Evolutionary conservation across 2,329 filamentous ascomycete species (phyloP).

Genomic region (Chaetomium strumarium): DNA sequence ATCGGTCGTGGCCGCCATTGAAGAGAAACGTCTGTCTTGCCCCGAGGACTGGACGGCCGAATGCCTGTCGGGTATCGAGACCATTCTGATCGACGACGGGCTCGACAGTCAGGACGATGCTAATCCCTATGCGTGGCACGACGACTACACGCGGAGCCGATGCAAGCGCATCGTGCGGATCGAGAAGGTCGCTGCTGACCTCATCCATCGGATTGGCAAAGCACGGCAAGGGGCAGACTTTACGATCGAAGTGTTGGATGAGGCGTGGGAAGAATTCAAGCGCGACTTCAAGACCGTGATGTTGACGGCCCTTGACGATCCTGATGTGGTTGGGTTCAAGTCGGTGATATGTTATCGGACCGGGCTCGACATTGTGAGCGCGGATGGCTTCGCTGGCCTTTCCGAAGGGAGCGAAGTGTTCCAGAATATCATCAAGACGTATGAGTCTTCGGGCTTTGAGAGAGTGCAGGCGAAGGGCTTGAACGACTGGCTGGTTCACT

Average conservation of each 20-base stretch:
- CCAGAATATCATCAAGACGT: conserved; percentile 32
- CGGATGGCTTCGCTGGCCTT: conserved; percentile 32
- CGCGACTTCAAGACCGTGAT: conserved; percentile 49
- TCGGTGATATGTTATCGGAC: conserved; percentile 77
- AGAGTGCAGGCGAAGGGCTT: conserved; percentile 58
- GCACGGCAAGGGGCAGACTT: conserved; percentile 32
- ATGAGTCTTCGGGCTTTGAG: conserved; percentile 35
- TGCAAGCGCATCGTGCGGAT: conserved; percentile 73
- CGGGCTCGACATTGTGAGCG: conserved; percentile 54
- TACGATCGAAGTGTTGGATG: conserved; percentile 34
- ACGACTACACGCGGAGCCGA: conserved; percentile 55
- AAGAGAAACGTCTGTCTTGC: conserved; percentile 37
- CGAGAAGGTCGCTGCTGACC: conserved; percentile 61
- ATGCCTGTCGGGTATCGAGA: conserved; percentile 68
- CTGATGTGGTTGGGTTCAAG: conserved; percentile 73
- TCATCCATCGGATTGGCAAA: conserved; percentile 44
- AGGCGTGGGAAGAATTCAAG: conserved; percentile 40
- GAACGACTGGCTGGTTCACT: conserved; percentile 64
- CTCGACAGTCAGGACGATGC: conserved; percentile 51
- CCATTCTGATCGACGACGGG: conserved; percentile 73
- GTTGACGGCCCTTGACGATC: conserved; percentile 52
- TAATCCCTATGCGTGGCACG: conserved; percentile 58
- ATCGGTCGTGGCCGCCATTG: conserved; percentile 40
- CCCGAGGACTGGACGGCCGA: conserved; percentile 53
- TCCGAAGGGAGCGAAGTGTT: conserved; percentile 38